These are phyloP conservation scores for Nigrograna mackinnonii DNA, from an alignment of 2,329 filamentous ascomycete genomes.

Conservation along the genomic window DNA sequence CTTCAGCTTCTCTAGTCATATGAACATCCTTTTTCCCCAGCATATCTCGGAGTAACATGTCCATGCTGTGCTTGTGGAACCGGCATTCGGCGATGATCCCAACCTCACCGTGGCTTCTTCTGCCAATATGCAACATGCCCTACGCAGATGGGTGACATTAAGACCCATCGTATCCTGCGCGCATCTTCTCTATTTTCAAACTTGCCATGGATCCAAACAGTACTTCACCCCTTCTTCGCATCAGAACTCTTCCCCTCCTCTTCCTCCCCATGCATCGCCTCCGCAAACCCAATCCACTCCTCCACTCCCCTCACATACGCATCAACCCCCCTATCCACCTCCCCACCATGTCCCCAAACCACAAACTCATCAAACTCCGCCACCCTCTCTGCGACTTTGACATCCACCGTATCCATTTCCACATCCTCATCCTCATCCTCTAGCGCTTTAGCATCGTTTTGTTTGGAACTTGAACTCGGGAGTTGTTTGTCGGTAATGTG, in stretches of 20 bases:
- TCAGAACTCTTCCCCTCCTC: conserved; percentile 3
- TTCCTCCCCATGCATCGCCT: conserved; percentile 48
- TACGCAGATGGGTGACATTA: too few relatives aligned
- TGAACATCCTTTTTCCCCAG: too few relatives aligned
- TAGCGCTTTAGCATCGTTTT: conserved; percentile 3
- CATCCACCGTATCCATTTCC: conserved; percentile 23
- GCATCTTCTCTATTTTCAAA: too few relatives aligned
- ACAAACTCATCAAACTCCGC: conserved; percentile 74
- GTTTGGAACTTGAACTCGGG: conserved; percentile 8
- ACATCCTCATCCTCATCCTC: conserved; percentile 22
- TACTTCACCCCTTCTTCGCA: neutral
- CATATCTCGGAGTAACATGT: too few relatives aligned
- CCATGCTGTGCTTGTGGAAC: too few relatives aligned
- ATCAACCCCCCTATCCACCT: conserved; percentile 66
- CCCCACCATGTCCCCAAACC: conserved; percentile 81
- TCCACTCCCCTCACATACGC: conserved; percentile 73
- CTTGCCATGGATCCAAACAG: too few relatives aligned
- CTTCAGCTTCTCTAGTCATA: too few relatives aligned
- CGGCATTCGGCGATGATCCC: too few relatives aligned
- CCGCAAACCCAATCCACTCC: conserved; percentile 79
- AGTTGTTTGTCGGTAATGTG: conserved; percentile 29
- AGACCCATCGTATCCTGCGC: neutral
- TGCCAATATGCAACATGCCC: too few relatives aligned
- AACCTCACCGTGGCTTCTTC: too few relatives aligned
- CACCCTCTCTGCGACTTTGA: conserved; percentile 60